These are phyloP conservation scores for Crithidia brevicula DNA, from an alignment of 208 protist species.

Conservation along the genomic window DNA sequence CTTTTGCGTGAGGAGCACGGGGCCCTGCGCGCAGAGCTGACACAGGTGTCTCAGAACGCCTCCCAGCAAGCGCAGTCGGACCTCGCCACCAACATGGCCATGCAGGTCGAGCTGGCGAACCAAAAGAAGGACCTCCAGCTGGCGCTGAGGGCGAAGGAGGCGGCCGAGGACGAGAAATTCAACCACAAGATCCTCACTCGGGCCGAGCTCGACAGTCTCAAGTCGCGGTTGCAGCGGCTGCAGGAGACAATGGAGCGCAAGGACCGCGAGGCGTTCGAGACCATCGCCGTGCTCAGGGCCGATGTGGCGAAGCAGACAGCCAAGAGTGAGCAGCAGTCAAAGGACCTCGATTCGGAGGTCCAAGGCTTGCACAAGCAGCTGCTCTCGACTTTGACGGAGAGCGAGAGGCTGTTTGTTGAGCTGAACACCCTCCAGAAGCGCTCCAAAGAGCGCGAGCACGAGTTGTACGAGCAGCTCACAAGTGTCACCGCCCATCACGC, in stretches of 20 bases:
- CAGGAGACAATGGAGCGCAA: constrained; percentile 81
- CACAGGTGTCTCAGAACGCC: constrained; percentile 42
- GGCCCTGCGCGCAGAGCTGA: constrained; percentile 35
- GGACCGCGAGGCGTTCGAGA: constrained; percentile 78
- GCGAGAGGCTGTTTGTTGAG: constrained; percentile 16
- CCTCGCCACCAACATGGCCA: constrained; percentile 67
- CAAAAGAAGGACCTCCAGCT: constrained; percentile 66
- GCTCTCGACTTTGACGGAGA: constrained; percentile 24
- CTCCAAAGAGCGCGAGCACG: constrained; percentile 31
- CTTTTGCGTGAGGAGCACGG: constrained; percentile 36
- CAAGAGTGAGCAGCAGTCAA: constrained; percentile 34
- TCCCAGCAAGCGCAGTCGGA: constrained; percentile 76
- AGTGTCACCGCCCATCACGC: constrained; percentile 79
- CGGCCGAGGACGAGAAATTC: constrained; percentile 60
- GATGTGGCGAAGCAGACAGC: constrained; percentile 52
- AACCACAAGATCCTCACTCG: constrained; percentile 64
- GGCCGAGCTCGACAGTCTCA: constrained; percentile 83
- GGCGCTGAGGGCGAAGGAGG: constrained; percentile 51
- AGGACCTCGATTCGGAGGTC: constrained; percentile 33
- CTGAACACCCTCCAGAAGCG: constrained; percentile 42
- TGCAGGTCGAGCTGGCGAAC: constrained; percentile 80
- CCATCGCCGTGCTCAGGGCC: constrained; percentile 64
- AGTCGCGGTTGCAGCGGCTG: constrained; percentile 68
- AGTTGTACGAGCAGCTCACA: constrained; percentile 84
- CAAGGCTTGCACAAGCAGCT: constrained; percentile 39